Evolutionary conservation across 495 filamentous ascomycete genomes (phyloP).

Genomic region (Penicillium bialowiezense): DNA sequence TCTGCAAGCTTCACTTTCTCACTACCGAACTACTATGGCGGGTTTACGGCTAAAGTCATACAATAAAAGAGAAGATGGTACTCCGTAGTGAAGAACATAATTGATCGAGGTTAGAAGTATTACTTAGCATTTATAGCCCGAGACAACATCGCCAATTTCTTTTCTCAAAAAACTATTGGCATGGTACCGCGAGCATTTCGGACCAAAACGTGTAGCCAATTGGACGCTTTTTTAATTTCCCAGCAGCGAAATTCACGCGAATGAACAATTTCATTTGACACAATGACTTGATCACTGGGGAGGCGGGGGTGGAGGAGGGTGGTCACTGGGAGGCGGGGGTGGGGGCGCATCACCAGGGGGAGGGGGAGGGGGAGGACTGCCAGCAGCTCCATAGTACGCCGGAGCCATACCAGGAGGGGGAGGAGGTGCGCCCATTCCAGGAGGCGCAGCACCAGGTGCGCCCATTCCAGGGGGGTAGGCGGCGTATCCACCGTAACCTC

Average conservation of each 20-base stretch:
- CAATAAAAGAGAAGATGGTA: no score
- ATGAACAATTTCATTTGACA: neutral
- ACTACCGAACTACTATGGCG: no score
- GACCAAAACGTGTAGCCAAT: no score
- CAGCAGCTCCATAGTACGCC: constrained; percentile 56
- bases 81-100: no score
- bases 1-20: no score
- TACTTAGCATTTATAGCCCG: neutral
- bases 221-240: no score
- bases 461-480: constrained; percentile 52
- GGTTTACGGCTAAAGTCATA: no score
- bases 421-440: constrained; percentile 59
- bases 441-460: constrained; percentile 46
- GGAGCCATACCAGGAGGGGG: constrained; percentile 69
- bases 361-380: constrained; percentile 51
- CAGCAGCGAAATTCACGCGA: no score
- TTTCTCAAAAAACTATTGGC: constrained; percentile 1
- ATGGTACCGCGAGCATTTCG: neutral
- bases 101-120: neutral
- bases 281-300: constrained; percentile 16
- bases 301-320: constrained; percentile 71
- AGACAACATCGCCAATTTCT: neutral
- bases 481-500: constrained; percentile 39
- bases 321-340: constrained; percentile 63
- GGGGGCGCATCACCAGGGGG: constrained; percentile 63